These are phyloP conservation scores for Phialemonium atrogriseum DNA, from an alignment of 2,329 filamentous ascomycete genomes.

Conservation along the genomic window DNA sequence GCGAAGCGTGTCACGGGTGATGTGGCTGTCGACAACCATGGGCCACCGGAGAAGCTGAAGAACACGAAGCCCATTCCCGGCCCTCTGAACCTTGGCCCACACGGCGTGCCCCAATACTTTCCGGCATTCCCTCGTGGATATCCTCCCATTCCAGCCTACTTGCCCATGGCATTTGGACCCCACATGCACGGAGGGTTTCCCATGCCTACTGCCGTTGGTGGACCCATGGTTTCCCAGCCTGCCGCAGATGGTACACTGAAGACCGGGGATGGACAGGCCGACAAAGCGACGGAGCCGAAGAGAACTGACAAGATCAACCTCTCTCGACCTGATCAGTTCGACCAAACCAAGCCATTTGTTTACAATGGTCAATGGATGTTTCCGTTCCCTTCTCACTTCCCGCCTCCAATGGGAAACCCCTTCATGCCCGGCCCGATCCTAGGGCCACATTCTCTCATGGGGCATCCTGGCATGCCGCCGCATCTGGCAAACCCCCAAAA, in stretches of 20 bases:
- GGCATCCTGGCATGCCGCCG: conserved; percentile 3
- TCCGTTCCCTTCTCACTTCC: conserved; percentile 16
- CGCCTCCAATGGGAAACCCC: conserved; percentile 12
- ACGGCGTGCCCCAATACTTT: conserved; percentile 18
- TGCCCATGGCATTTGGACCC: conserved; percentile 32
- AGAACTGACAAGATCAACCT: conserved; percentile 25
- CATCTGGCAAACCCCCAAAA: not conserved
- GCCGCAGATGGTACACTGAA: conserved; percentile 8
- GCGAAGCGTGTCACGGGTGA: conserved; percentile 39
- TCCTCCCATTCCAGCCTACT: conserved; percentile 21
- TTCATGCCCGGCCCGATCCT: conserved; percentile 9
- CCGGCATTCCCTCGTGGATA: conserved; percentile 18
- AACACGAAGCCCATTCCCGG: conserved; percentile 8
- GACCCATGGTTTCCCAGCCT: conserved; percentile 7
- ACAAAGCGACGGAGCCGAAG: conserved; percentile 7
- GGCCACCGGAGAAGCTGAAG: conserved; percentile 10
- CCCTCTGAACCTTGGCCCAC: conserved; percentile 5
- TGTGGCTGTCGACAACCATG: conserved; percentile 17
- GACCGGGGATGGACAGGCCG: conserved; percentile 6
- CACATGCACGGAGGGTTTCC: conserved; percentile 20
- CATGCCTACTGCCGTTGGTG: conserved; percentile 9
- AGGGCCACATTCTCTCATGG: too few species aligned
- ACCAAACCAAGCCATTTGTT: conserved; percentile 34
- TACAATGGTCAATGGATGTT: conserved; percentile 36
- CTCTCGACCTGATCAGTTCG: conserved; percentile 35